phyloP scores from a whole-genome alignment of 1,284 basidiomycete genomes.

The Cutaneotrichosporon sp. region DNA sequence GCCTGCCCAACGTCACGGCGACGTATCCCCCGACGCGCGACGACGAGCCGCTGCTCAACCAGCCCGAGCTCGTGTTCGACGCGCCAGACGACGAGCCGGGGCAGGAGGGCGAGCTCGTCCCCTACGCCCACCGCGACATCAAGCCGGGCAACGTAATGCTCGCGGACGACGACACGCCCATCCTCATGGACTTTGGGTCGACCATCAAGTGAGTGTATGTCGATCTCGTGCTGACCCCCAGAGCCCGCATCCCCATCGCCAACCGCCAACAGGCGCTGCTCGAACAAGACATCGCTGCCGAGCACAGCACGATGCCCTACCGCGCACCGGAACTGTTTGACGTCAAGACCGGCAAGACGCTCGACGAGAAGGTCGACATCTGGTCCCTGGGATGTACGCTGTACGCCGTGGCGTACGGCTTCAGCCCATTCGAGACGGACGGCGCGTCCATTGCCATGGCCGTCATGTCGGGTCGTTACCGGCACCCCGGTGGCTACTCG shows the following conservation, averaged over 20 bases:
- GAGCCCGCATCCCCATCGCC: slow-evolving; percentile 55
- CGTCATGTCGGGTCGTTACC: slow-evolving; percentile 82
- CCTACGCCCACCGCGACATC: slow-evolving; percentile 95
- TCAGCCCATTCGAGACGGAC: slow-evolving; percentile 89
- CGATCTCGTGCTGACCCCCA: slow-evolving; percentile 16
- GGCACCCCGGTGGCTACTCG: slow-evolving; percentile 71
- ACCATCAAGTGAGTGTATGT: slow-evolving; percentile 51
- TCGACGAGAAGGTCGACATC: slow-evolving; percentile 95
- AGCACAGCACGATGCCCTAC: slow-evolving; percentile 95
- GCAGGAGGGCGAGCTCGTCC: slow-evolving; percentile 60
- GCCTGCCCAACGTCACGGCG: slow-evolving; percentile 45
- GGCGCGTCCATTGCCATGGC: slow-evolving; percentile 94
- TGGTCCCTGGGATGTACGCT: slow-evolving; percentile 94
- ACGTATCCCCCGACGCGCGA: slow-evolving; percentile 34
- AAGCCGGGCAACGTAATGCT: slow-evolving; percentile 99
- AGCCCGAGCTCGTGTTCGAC: slow-evolving; percentile 61
- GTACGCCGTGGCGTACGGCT: slow-evolving; percentile 86
- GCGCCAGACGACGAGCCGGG: slow-evolving; percentile 66
- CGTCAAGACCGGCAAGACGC: slow-evolving; percentile 78
- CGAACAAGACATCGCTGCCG: slow-evolving; percentile 88
- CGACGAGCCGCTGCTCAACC: slow-evolving; percentile 36
- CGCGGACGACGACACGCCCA: slow-evolving; percentile 83
- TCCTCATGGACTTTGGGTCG: slow-evolving; percentile 98
- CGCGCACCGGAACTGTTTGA: slow-evolving; percentile 94
- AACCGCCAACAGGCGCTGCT: slow-evolving; percentile 81